A percentile compares a stretch with the other conserved stretches of the same genome.
Evolutionary conservation across 2,329 filamentous ascomycete genomes (phyloP).

Genomic region (Aschersonia sp.): DNA sequence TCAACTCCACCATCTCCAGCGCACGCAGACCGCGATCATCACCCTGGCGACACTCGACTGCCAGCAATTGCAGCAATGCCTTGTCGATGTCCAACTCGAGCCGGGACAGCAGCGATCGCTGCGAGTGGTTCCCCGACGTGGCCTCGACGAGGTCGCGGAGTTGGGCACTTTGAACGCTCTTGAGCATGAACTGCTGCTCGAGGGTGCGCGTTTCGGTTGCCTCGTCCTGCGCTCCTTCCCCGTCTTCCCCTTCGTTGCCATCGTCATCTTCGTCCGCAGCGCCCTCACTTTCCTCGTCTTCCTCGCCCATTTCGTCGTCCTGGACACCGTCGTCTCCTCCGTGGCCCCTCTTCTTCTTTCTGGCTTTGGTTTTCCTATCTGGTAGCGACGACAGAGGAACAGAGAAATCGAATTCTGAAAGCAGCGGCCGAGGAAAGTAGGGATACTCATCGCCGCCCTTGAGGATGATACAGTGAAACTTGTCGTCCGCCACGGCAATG

Average conservation of each 20-base stretch:
- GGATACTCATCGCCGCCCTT: constrained; percentile 90
- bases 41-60: constrained; percentile 77
- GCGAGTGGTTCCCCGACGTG: constrained; percentile 40
- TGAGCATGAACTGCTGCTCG: constrained; percentile 71
- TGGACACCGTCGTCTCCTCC: constrained; percentile 15
- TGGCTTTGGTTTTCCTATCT: constrained; percentile 20
- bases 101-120: constrained; percentile 52
- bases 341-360: constrained; percentile 17
- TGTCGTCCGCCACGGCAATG: constrained; percentile 78
- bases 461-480: constrained; percentile 97
- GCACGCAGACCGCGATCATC: constrained; percentile 93
- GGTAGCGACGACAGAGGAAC: constrained; percentile 56
- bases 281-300: constrained; percentile 17
- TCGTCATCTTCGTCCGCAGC: constrained; percentile 9
- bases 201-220: constrained; percentile 33
- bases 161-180: constrained; percentile 57
- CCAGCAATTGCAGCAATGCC: constrained; percentile 74
- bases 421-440: constrained; percentile 78
- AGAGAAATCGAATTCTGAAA: constrained; percentile 87
- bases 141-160: constrained; percentile 60
- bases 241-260: constrained; percentile 8
- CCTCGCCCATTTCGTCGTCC: constrained; percentile 21
- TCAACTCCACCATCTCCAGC: constrained; percentile 74
- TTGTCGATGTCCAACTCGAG: constrained; percentile 83
- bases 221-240: constrained; percentile 10